Percentiles rank a stretch among this genome's conserved stretches.
These are phyloP conservation scores for Globisporangium echinulatum DNA, from an alignment of 352 stramenopile genomes.

Conservation along the genomic window DNA sequence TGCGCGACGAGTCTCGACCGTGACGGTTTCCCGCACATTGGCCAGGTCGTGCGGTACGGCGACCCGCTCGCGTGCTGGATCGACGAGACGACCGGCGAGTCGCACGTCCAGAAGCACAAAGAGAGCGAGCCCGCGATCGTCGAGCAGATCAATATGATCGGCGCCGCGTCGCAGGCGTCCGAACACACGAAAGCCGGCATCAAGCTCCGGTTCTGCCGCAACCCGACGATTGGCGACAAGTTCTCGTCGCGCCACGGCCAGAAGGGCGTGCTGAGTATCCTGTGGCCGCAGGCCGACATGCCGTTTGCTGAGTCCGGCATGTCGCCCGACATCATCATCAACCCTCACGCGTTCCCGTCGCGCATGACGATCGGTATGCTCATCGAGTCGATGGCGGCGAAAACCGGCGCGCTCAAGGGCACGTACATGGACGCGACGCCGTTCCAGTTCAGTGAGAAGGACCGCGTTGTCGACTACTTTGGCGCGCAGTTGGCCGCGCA, in stretches of 20 bases:
- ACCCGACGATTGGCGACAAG: conserved; percentile 99
- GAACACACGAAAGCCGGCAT: conserved; percentile 89
- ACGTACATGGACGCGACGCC: conserved; percentile 97
- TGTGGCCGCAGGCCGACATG: conserved; percentile 99
- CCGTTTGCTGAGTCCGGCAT: conserved; percentile 99
- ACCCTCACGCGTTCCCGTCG: conserved; percentile 97
- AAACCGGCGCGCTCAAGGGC: conserved; percentile 97
- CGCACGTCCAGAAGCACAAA: conserved; percentile 95
- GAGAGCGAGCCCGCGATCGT: conserved; percentile 96
- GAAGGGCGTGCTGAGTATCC: conserved; percentile 98
- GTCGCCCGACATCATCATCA: conserved; percentile 99
- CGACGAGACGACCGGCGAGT: conserved; percentile 91
- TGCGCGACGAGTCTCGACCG: conserved; percentile 86
- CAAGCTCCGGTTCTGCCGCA: conserved; percentile 97
- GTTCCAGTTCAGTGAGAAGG: conserved; percentile 98
- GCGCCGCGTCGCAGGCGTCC: conserved; percentile 51
- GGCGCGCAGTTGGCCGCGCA: conserved; percentile 96
- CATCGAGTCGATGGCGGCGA: conserved; percentile 99
- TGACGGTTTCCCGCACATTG: conserved; percentile 96
- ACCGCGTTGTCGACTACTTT: conserved; percentile 99
- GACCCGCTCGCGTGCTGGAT: conserved; percentile 96
- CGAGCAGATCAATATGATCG: conserved; percentile 91
- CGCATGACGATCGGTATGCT: conserved; percentile 97
- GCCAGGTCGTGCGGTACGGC: conserved; percentile 91
- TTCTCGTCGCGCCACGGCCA: conserved; percentile 99